Evolutionary conservation across 768 basidiomycete genomes (phyloP), one percentile per base, ranked within the genome.

Genomic region (Naganishia onofrii): DNA sequence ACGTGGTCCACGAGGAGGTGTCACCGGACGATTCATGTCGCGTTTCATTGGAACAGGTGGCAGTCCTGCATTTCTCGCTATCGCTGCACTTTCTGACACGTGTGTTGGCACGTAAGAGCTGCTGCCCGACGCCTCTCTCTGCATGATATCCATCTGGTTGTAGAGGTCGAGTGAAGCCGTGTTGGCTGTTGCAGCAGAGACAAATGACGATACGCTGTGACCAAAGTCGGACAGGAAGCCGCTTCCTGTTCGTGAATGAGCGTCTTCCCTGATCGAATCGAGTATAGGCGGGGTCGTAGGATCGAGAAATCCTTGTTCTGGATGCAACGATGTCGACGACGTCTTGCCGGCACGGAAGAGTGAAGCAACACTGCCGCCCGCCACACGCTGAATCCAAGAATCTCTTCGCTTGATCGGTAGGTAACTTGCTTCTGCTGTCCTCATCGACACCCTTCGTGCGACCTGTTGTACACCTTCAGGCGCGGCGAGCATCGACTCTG

Each of bases 61-160:
- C 21, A 48, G 46, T 12, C 21, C 57, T 34, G 55, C 51, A 15
- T 51, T 32, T 21, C 23, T 38, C 29, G 51, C 29, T 9, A 21
- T 31, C 21, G 29, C n/a, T 55, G 42, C 54, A 28, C 21, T 48
- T 9, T 19, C 48, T n/a, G 23, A 26, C 19, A 42, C 38, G 19
- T 32, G 32, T n/a, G 58, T 34, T 36, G 53, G 48, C 12, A 51
- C 42, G 42, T 42, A 42, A 7, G 42, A 26, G 23, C 48, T 26
- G 48, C 48, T 51, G 19, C 48, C 38, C 32, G 51, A 46, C 44
- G 64, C 67, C 21, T 75, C 76, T 71, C 76, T 82, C 80, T 90
- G 88, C 42, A 88, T 84, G 53, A 92, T 88, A 80, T 90, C 88
- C 85, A 90, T 87, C 44, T 82, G 84, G 31, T 84, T 86, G 1